A percentile compares a stretch with the other conserved stretches of the same genome.
Conservation (phyloP, 225 moss, liverwort and hornwort species). For the Marchantia polymorpha region DNA sequence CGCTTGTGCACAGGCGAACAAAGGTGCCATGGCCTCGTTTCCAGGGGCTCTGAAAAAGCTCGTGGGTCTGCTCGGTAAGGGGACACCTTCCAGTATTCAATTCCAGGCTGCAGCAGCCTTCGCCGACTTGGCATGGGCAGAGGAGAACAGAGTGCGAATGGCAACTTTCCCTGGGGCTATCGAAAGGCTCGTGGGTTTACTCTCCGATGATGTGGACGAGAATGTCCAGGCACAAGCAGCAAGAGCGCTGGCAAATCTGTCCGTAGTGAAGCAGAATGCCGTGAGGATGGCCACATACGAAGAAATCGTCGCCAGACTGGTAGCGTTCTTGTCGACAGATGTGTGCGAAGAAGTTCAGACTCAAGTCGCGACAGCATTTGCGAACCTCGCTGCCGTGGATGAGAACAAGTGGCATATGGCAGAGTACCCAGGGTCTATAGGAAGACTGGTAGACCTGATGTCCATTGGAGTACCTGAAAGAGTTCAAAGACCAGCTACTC, state of each 20-base stretch:
- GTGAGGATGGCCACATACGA: slow-evolving; percentile 9
- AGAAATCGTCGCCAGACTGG: background rate
- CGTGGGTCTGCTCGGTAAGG: background rate
- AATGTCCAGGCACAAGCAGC: slow-evolving; percentile 11
- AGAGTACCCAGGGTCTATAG: slow-evolving; percentile 7
- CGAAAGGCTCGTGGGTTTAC: slow-evolving; percentile 2
- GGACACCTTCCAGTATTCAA: background rate
- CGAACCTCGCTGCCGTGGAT: slow-evolving; percentile 12
- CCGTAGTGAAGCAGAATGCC: slow-evolving; percentile 17
- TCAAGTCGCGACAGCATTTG: slow-evolving; percentile 6
- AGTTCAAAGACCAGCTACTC: slow-evolving; percentile 12
- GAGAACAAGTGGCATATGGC: slow-evolving; percentile 14
- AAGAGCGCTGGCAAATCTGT: slow-evolving; percentile 15
- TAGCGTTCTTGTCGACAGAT: background rate
- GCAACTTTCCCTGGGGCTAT: slow-evolving; percentile 2
- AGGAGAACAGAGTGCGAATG: slow-evolving; percentile 23
- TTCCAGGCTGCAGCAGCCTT: slow-evolving; percentile 15
- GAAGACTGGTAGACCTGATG: slow-evolving; percentile 5
- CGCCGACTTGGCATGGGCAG: slow-evolving; percentile 15
- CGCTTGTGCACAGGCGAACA: slow-evolving; percentile 16
- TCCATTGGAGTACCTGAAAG: slow-evolving; percentile 4
- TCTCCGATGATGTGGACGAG: slow-evolving; percentile 9
- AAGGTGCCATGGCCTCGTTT: slow-evolving; percentile 3
- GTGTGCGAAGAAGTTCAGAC: slow-evolving; percentile 2
- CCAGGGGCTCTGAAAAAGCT: slow-evolving; percentile 15